Evolutionary conservation across 108 stramenopile species (phyloP).

Genomic region (Stephanodiscus triporus): DNA sequence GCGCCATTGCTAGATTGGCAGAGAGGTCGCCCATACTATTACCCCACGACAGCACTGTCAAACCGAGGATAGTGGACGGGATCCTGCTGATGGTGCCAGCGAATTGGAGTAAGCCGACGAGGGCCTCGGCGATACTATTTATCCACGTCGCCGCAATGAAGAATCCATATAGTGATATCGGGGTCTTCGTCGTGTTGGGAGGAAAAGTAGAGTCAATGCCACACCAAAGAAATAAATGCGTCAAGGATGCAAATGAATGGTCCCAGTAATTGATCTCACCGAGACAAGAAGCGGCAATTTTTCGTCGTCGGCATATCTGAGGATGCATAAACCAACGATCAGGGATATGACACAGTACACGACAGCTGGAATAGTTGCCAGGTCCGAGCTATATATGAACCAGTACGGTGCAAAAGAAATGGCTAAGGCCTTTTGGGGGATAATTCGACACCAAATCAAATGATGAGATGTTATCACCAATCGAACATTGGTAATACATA

Average conservation of each 20-base stretch:
- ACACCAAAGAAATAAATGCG: not conserved
- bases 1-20: slow-evolving; percentile 71
- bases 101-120: slow-evolving; percentile 60
- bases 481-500: not conserved
- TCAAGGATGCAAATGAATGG: not conserved
- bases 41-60: slow-evolving; percentile 83
- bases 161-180: slow-evolving; percentile 55
- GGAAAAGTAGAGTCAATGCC: too few species aligned
- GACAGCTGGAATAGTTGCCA: slow-evolving; percentile 15
- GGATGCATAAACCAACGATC: slow-evolving; percentile 15
- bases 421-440: slow-evolving; percentile 27
- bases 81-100: slow-evolving; percentile 55
- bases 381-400: slow-evolving; percentile 45
- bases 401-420: slow-evolving; percentile 39
- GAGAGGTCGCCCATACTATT: slow-evolving; percentile 73
- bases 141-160: slow-evolving; percentile 71
- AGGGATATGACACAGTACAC: slow-evolving; percentile 6
- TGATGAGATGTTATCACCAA: not conserved
- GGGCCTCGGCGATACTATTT: slow-evolving; percentile 60
- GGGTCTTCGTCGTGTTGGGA: slow-evolving; percentile 10
- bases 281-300: slow-evolving; percentile 38
- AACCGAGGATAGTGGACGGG: slow-evolving; percentile 59
- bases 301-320: slow-evolving; percentile 45
- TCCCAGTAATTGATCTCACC: slow-evolving; percentile 13
- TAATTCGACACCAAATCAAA: not conserved